Base-by-base conservation (phyloP, 169 alveolate genomes). In the Babesia ovis region DNA sequence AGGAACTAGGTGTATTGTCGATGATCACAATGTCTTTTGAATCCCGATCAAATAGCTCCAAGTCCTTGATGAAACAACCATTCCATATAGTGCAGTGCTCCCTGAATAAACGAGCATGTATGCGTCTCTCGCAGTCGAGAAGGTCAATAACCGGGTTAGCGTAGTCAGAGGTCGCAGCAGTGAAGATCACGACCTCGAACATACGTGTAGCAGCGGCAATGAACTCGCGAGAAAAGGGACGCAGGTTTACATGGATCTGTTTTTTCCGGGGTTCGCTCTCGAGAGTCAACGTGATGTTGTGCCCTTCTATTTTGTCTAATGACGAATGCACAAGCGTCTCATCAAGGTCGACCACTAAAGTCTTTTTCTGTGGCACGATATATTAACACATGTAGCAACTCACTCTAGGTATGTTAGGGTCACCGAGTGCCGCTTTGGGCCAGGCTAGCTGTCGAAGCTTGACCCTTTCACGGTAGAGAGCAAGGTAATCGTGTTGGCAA, bases 141-240 rank as follows among this genome's bases (percentile, higher is more conserved):
- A 57, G 43, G 69, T 87, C 89, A 4, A 87, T 75, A 3, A 87
- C 91, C 3, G 92, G 83, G 71, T 87, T 84, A 3, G 92, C 92
- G 48, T 87, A 87, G 31, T 84, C 67, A 20, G 64, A 60, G 0
- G 79, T 67, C 2, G 89, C 84, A 0, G 92, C 89, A 8, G 92
- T 87, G 55, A 83, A 87, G 39, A 87, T 87, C 22, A 79, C 85
- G 20, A 87, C 77, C 57, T 87, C 92, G 42, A 53, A 87, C 53
- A 66, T 62, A 22, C 76, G 84, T 27, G 89, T 58, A 4, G 71
- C 25, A 23, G 67, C 56, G 4, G 77, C 67, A 32, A 87, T 55
- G 56, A 87, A 87, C 57, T 83, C 86, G 31, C 71, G 74, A 11
- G 83, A 71, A 55, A 69, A 87, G n/a, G 92, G 92, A 4, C 92